phyloP scores from a whole-genome alignment of 2,329 filamentous ascomycete genomes.

The Colletotrichum sp. region DNA sequence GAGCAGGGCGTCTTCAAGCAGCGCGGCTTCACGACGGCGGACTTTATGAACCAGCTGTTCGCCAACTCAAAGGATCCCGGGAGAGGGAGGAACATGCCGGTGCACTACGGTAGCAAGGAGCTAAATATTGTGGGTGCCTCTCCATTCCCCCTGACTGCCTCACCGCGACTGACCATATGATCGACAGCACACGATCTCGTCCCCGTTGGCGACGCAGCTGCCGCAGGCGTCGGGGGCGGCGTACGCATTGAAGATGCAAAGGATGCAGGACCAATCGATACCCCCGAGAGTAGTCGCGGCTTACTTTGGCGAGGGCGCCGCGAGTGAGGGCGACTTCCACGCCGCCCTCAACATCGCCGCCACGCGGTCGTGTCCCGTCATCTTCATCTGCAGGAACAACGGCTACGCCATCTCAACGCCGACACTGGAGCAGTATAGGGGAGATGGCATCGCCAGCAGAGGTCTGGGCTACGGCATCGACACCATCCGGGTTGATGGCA shows the following conservation, averaged over 20 bases:
- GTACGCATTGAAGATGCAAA: conserved; percentile 85
- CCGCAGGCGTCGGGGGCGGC: conserved; percentile 88
- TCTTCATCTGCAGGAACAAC: conserved; percentile 94
- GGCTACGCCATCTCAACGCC: conserved; percentile 91
- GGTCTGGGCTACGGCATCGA: conserved; percentile 94
- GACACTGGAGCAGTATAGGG: conserved; percentile 88
- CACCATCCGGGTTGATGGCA: conserved; percentile 91
- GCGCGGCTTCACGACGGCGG: conserved; percentile 81
- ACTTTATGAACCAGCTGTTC: conserved; percentile 97
- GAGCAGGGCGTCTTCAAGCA: conserved; percentile 92
- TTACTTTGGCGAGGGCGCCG: conserved; percentile 91
- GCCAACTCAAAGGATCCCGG: conserved; percentile 83
- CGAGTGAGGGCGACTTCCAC: conserved; percentile 91
- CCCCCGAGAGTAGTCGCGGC: conserved; percentile 76
- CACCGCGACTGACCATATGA: not conserved
- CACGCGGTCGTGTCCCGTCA: conserved; percentile 82
- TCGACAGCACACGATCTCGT: conserved; percentile 78
- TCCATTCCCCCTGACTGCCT: not conserved
- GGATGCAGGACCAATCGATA: conserved; percentile 71
- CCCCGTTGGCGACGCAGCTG: conserved; percentile 85
- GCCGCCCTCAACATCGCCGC: conserved; percentile 90
- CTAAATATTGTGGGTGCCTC: conserved; percentile 75
- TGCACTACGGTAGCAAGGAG: conserved; percentile 88
- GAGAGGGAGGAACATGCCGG: conserved; percentile 91
- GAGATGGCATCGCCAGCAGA: conserved; percentile 87